Conservation (phyloP, 176 grass and related monocot genomes). For the Hordeum vulgare region MorexV3_pseudomolecules_assembly NC_058519.1:612199069-612199568, state of each 20-base stretch:
- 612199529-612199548: conserved; percentile 22
- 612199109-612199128: not conserved
- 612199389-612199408: not conserved
- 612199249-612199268: not conserved
- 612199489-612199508: conserved; percentile 45
- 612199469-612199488: not conserved
- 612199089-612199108: not conserved
- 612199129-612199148: not conserved
- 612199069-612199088: not conserved
- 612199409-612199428: conserved; percentile 5
- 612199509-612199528: conserved; percentile 37
- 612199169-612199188: not conserved
- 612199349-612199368: not conserved
- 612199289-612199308: not conserved
- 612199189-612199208: not conserved
- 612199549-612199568: conserved; percentile 29
- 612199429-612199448: not conserved
- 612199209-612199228: not conserved
- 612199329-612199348: not conserved
- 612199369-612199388: not conserved
- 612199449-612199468: not conserved
- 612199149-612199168: not conserved
- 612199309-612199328: not conserved
- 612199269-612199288: not conserved
- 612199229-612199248: not conserved